Percentiles rank a stretch among this genome's conserved stretches.
Conservation (phyloP, 176 grass and related monocot genomes). For the Aechmea fasciata region DNA sequence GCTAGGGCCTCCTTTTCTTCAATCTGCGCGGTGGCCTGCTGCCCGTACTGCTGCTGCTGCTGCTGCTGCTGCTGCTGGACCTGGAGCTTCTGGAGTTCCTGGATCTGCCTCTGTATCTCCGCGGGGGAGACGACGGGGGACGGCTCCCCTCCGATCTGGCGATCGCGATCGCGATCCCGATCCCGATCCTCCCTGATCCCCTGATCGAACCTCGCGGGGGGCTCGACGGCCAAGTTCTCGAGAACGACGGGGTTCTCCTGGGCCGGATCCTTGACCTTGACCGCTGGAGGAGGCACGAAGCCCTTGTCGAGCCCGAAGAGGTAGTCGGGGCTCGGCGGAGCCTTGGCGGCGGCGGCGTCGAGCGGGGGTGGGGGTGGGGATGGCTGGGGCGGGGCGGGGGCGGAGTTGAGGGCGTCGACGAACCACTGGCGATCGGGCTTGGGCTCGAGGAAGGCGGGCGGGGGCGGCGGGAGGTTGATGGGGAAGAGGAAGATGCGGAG, state of each 20-base stretch:
- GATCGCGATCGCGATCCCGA: no score
- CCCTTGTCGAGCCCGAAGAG: slow-evolving; percentile 71
- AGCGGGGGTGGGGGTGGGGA: not conserved
- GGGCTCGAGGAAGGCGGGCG: slow-evolving; percentile 35
- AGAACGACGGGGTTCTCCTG: slow-evolving; percentile 19
- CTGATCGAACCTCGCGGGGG: slow-evolving; percentile 43
- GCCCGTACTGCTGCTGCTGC: slow-evolving; percentile 1
- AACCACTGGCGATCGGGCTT: slow-evolving; percentile 69
- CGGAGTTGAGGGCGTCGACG: slow-evolving; percentile 62
- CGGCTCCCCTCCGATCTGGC: slow-evolving; percentile 10
- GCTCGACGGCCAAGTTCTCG: slow-evolving; percentile 47
- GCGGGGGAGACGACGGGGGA: slow-evolving; percentile 34
- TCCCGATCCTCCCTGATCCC: slow-evolving; percentile 15
- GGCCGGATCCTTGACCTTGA: slow-evolving; percentile 63
- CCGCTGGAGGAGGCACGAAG: slow-evolving; percentile 64
- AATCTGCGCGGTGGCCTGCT: slow-evolving; percentile 23
- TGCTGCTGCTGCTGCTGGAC: not conserved
- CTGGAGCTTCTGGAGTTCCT: slow-evolving; percentile 61
- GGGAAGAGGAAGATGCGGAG: slow-evolving; percentile 91
- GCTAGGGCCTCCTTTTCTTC: slow-evolving; percentile 61
- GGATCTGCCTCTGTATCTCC: slow-evolving; percentile 66
- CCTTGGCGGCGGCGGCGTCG: slow-evolving; percentile 25
- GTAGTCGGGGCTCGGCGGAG: slow-evolving; percentile 41
- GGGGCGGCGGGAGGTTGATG: slow-evolving; percentile 34
- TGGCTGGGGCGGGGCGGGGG: slow-evolving; percentile 8